Percentiles rank a stretch among this genome's conserved stretches.
phyloP scores from a whole-genome alignment of 345 rosid species.

The Geranium rotundifolium region DNA sequence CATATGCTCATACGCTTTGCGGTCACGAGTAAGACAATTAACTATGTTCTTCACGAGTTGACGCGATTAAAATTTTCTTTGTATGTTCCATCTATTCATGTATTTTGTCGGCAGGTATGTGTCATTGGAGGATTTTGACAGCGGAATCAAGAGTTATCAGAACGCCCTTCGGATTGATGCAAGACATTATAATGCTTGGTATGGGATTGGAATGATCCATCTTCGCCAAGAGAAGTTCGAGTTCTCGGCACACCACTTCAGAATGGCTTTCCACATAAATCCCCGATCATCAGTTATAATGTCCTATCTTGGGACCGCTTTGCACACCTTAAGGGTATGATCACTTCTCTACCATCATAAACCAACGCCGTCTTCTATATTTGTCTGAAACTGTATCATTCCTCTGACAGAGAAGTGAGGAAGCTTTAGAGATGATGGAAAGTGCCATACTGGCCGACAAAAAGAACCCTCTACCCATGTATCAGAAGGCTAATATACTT shows the following conservation, averaged over 20 bases:
- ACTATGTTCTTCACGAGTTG: too few relatives aligned
- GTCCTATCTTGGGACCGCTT: slow-evolving; percentile 88
- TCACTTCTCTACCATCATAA: too few relatives aligned
- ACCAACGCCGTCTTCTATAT: too few relatives aligned
- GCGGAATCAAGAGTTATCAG: slow-evolving; percentile 86
- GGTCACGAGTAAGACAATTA: slow-evolving; percentile 79
- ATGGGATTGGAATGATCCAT: slow-evolving; percentile 92
- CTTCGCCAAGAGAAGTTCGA: slow-evolving; percentile 93
- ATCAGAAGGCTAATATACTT: slow-evolving; percentile 87
- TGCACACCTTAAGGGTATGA: slow-evolving; percentile 70
- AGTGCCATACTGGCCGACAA: slow-evolving; percentile 76
- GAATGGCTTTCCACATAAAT: slow-evolving; percentile 76
- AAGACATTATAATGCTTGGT: slow-evolving; percentile 94
- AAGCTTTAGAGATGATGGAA: slow-evolving; percentile 89
- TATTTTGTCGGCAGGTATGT: slow-evolving; percentile 40
- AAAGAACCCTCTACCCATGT: slow-evolving; percentile 96
- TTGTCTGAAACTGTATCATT: slow-evolving; percentile 4
- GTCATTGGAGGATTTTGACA: slow-evolving; percentile 90
- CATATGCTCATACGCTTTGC: slow-evolving; percentile 89
- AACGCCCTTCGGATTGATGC: slow-evolving; percentile 80
- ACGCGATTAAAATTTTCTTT: too few relatives aligned
- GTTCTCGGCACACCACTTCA: slow-evolving; percentile 93
- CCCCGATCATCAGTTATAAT: slow-evolving; percentile 87
- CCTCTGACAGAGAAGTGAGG: slow-evolving; percentile 62
- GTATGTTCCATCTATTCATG: too few relatives aligned